These are phyloP conservation scores for Cystobasidium slooffiae DNA, from an alignment of 1,284 basidiomycete species.

Conservation along the genomic window DNA sequence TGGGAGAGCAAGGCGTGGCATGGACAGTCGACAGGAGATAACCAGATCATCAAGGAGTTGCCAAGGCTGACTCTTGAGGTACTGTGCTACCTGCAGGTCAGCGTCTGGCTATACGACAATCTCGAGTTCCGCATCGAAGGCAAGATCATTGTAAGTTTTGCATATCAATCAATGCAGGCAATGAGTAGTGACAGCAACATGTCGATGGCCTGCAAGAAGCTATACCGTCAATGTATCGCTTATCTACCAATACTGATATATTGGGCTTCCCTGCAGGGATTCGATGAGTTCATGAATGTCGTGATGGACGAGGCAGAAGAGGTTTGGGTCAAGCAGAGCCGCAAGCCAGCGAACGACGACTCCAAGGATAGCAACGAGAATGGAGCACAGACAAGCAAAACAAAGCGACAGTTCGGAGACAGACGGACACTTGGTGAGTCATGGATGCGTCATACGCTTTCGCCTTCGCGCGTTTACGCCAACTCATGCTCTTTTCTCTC, in stretches of 20 bases:
- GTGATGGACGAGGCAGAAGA: slow-evolving; percentile 95
- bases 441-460: not conserved
- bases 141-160: slow-evolving; percentile 79
- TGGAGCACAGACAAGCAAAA: slow-evolving; percentile 26
- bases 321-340: slow-evolving; percentile 75
- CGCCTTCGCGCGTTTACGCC: not conserved
- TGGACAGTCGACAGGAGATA: too few relatives aligned
- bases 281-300: slow-evolving; percentile 99
- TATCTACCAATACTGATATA: slow-evolving; percentile 23
- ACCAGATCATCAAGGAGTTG: too few relatives aligned
- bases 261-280: slow-evolving; percentile 68
- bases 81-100: slow-evolving; percentile 68
- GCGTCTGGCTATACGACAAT: slow-evolving; percentile 97
- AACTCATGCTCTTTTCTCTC: not conserved
- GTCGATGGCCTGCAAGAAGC: slow-evolving; percentile 13
- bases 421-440: slow-evolving; percentile 53
- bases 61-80: too few relatives aligned
- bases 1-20: slow-evolving; percentile 64
- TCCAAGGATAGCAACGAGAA: slow-evolving; percentile 32
- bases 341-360: slow-evolving; percentile 31
- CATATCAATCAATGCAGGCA: not conserved
- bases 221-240: not conserved
- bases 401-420: slow-evolving; percentile 38
- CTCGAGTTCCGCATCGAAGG: slow-evolving; percentile 96
- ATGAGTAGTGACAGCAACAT: not conserved